Conservation (phyloP, 2,329 filamentous ascomycete genomes). For the Scleromitrula shiraiana region DNA sequence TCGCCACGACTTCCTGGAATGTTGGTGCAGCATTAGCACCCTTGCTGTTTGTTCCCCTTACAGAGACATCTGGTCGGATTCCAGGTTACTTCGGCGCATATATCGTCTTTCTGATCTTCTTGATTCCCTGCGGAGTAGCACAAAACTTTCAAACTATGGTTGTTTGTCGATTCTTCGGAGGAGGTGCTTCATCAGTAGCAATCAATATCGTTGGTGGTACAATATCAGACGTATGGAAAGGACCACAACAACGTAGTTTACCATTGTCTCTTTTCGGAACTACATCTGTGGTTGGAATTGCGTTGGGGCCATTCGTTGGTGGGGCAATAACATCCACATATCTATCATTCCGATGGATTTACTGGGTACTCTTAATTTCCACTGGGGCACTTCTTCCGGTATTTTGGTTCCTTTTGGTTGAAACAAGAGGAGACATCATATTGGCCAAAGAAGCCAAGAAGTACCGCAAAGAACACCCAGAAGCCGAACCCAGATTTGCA, state of each 20-base stretch:
- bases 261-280: conserved; percentile 50
- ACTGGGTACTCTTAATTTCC: conserved; percentile 30
- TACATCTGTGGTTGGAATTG: conserved; percentile 65
- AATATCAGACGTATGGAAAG: conserved; percentile 19
- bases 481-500: conserved; percentile 1
- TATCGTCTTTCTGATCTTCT: conserved; percentile 22
- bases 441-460: conserved; percentile 19
- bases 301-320: conserved; percentile 23
- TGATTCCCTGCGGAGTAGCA: conserved; percentile 29
- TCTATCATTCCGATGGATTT: conserved; percentile 27
- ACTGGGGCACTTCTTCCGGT: conserved; percentile 36
- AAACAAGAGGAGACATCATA: conserved; percentile 37
- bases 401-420: conserved; percentile 34
- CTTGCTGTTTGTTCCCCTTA: conserved; percentile 34
- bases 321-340: conserved; percentile 20
- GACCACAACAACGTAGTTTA: conserved; percentile 19
- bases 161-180: conserved; percentile 25
- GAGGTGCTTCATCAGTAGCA: conserved; percentile 21
- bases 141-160: conserved; percentile 26
- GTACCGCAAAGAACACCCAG: conserved; percentile 13
- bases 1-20: conserved; percentile 35
- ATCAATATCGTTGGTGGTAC: conserved; percentile 16
- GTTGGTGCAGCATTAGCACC: conserved; percentile 35
- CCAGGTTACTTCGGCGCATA: conserved; percentile 23
- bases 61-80: conserved; percentile 32